A percentile compares a stretch with the other conserved stretches of the same genome.
Conservation (phyloP, 1,284 basidiomycete species). For the Pseudozyma hubeiensis region DNA sequence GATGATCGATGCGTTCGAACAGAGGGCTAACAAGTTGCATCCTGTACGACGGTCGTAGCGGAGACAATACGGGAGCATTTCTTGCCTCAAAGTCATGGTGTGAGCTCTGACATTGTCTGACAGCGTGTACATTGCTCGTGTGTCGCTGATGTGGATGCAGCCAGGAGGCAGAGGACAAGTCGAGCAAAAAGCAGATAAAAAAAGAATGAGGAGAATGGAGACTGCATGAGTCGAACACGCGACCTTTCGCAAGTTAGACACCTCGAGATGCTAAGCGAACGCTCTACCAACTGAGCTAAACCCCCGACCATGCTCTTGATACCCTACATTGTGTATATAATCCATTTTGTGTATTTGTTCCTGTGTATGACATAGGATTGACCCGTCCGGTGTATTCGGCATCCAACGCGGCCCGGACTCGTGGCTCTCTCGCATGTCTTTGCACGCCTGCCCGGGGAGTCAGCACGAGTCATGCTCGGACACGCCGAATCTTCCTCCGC, state of each 20-base stretch:
- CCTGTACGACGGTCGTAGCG: background rate
- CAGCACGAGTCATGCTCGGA: too few relatives aligned
- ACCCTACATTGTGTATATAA: background rate
- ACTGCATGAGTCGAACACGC: slow-evolving; percentile 61
- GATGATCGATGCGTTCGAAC: slow-evolving; percentile 93
- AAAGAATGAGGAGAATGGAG: slow-evolving; percentile 28
- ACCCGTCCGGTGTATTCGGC: slow-evolving; percentile 25
- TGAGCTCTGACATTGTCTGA: too few relatives aligned
- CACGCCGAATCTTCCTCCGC: too few relatives aligned
- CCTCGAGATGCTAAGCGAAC: slow-evolving; percentile 52
- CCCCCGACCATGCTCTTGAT: slow-evolving; percentile 8
- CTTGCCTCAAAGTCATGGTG: too few relatives aligned
- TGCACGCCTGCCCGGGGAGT: too few relatives aligned
- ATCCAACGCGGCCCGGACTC: background rate
- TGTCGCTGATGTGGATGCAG: too few relatives aligned
- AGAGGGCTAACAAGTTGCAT: slow-evolving; percentile 72
- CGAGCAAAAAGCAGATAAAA: background rate
- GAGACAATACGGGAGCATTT: background rate
- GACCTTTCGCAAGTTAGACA: slow-evolving; percentile 52
- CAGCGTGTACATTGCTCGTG: too few relatives aligned
- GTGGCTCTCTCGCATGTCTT: background rate
- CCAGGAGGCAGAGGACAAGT: too few relatives aligned
- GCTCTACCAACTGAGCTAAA: slow-evolving; percentile 62
- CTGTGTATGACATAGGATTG: too few relatives aligned
- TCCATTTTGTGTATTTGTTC: too few relatives aligned